Base-by-base conservation (phyloP, 805 yeast genomes). In the Starmerella kuoi region DNA sequence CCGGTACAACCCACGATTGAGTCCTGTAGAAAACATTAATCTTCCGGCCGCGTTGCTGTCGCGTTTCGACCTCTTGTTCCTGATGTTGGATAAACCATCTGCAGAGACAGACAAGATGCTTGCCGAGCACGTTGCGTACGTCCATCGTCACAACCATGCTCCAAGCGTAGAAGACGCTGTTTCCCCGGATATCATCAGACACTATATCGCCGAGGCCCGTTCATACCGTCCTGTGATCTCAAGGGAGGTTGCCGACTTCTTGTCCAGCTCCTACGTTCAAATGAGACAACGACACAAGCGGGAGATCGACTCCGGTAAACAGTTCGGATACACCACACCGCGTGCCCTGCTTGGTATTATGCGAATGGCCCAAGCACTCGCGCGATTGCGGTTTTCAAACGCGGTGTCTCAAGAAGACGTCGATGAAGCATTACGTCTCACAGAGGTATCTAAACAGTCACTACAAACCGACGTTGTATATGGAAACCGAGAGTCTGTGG, bases 41-140 rank as follows among this genome's bases (percentile, higher is more conserved):
- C 68, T 91, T 45, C 98, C 98, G 5, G 96, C 97, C 0, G 98
- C 98, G 0, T 69, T 91, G 53, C 68, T 91, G 40, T 88, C 97
- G 27, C 79, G 98, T 66, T 91, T 91, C 61, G 98, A 91, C 63
- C 71, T 91, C 38, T 64, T 91, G 63, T 91, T 80, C 61, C 68
- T 91, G 59, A 72, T 91, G 49, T 71, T 91, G 50, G 98, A 91
- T 65, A 73, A 73, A 50, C 95, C 97, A 32, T 67, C 73, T 18
- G 70, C 78, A 52, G 93, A 84, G 47, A 65, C 67, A 33, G 98
- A 91, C 64, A 85, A 79, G 59, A 73, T 76, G 59, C 70, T 91
- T 56, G 98, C 98, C 0, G 77, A 73, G 54, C 98, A 91, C 62
- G 97, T 91, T 49, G 79, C 98, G 11, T 86, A 74, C 58, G 99